These are phyloP conservation scores for Ophiostoma sp. DNA, from an alignment of 2,329 filamentous ascomycete genomes.

Conservation along the genomic window DNA sequence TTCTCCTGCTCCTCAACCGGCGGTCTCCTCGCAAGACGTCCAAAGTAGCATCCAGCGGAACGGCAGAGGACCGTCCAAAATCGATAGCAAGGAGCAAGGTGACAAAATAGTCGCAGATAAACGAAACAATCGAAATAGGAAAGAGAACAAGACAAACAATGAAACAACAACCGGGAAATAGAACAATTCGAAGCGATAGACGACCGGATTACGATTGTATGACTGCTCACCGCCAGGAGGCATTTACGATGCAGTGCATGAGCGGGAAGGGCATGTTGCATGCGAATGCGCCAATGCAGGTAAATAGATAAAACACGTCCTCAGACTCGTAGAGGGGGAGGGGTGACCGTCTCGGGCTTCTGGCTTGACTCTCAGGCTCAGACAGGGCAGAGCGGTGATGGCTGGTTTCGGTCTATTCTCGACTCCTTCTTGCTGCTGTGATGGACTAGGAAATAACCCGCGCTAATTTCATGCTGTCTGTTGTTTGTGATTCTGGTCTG, in stretches of 20 bases:
- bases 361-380: too few species aligned
- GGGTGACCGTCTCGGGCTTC: too few species aligned
- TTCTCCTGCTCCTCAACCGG: too few species aligned
- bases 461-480: neutral
- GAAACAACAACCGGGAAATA: neutral
- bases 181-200: neutral
- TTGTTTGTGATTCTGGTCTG: neutral
- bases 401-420: too few species aligned
- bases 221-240: slow-evolving; percentile 6
- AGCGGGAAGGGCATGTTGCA: slow-evolving; percentile 9
- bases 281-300: slow-evolving; percentile 1
- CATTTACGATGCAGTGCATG: neutral
- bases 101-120: neutral
- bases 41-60: neutral
- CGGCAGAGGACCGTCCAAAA: neutral
- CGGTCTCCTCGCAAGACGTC: too few species aligned
- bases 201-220: neutral
- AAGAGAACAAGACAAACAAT: neutral
- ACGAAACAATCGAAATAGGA: neutral
- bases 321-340: too few species aligned
- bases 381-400: too few species aligned
- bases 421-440: too few species aligned
- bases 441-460: neutral
- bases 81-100: neutral
- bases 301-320: neutral